phyloP scores from a whole-genome alignment of 768 basidiomycete genomes.

The Tubosaeta brunneosetosa region DNA sequence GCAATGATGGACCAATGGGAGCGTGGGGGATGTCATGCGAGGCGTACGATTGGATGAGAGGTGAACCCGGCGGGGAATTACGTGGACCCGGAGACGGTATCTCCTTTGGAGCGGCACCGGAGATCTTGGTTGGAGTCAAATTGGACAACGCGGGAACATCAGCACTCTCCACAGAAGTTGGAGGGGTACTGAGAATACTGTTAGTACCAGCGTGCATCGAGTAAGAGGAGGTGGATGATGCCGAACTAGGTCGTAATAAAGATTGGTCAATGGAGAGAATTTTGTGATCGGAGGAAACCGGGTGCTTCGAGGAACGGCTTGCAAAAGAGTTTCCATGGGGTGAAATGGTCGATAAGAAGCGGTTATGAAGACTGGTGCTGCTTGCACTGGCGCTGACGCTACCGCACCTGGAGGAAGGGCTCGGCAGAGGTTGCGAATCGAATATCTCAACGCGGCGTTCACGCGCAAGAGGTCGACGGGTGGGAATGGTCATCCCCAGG shows the following conservation, averaged over 20 bases:
- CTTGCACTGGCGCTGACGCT: slow-evolving; percentile 30
- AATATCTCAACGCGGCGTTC: slow-evolving; percentile 76
- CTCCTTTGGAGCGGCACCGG: slow-evolving; percentile 6
- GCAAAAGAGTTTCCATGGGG: slow-evolving; percentile 6
- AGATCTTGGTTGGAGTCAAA: slow-evolving; percentile 24
- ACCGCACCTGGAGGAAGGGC: slow-evolving; percentile 37
- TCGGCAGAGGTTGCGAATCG: slow-evolving; percentile 73
- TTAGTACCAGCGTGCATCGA: slow-evolving; percentile 30
- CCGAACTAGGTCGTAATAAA: slow-evolving; percentile 33
- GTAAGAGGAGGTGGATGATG: slow-evolving; percentile 44
- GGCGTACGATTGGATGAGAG: slow-evolving; percentile 23
- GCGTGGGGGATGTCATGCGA: slow-evolving; percentile 17
- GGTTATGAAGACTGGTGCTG: slow-evolving; percentile 15
- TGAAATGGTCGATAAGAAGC: slow-evolving; percentile 10
- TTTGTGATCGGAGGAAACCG: slow-evolving; percentile 4
- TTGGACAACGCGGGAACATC: slow-evolving; percentile 38
- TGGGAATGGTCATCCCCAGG: slow-evolving; percentile 58
- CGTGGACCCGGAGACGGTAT: neutral
- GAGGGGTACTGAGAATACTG: slow-evolving; percentile 48
- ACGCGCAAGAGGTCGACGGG: slow-evolving; percentile 40
- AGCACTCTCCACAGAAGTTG: slow-evolving; percentile 41
- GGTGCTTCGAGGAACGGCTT: slow-evolving; percentile 24
- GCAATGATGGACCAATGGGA: slow-evolving; percentile 46
- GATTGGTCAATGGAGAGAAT: slow-evolving; percentile 4
- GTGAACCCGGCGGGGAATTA: slow-evolving; percentile 13